These are phyloP conservation scores for Backusella westeae DNA, from an alignment of 192 early-diverging fungal genomes.

Conservation along the genomic window DNA sequence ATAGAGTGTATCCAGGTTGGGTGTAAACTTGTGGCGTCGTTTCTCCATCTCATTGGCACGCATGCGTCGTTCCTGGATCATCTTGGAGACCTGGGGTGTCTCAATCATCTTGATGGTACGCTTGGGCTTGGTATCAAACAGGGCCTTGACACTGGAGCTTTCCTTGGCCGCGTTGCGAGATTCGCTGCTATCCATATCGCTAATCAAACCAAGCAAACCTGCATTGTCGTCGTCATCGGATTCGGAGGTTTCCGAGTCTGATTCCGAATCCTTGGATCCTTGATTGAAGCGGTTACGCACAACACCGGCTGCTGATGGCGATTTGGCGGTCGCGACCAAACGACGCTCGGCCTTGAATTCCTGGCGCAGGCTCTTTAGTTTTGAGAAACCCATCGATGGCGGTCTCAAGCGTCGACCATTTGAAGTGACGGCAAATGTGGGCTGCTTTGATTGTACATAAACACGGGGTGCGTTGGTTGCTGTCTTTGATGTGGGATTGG, in stretches of 20 bases:
- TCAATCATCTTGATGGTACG: slow-evolving; percentile 49
- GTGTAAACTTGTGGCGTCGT: slow-evolving; percentile 42
- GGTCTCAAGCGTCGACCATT: slow-evolving; percentile 24
- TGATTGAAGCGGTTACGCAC: not conserved
- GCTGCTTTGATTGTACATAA: not conserved
- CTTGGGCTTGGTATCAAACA: slow-evolving; percentile 28
- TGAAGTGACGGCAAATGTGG: slow-evolving; percentile 24
- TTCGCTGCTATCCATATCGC: slow-evolving; percentile 4
- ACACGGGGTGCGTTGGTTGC: slow-evolving; percentile 14
- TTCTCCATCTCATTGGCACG: slow-evolving; percentile 38
- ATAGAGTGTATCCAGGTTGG: slow-evolving; percentile 55
- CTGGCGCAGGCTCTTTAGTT: slow-evolving; percentile 11
- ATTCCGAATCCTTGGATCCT: not conserved
- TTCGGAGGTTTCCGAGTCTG: not conserved
- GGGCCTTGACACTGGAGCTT: slow-evolving; percentile 28
- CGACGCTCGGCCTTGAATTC: slow-evolving; percentile 30
- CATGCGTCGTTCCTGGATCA: slow-evolving; percentile 13
- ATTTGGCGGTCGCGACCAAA: slow-evolving; percentile 21
- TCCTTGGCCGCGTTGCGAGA: not conserved
- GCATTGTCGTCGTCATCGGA: slow-evolving; percentile 20
- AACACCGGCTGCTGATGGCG: slow-evolving; percentile 1
- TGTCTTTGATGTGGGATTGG: not conserved
- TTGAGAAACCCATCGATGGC: slow-evolving; percentile 37
- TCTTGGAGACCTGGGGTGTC: slow-evolving; percentile 15
- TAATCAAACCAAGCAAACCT: slow-evolving; percentile 29